phyloP scores from a whole-genome alignment of 2,329 filamentous ascomycete genomes.

The Orbilia blumenaviensis region DNA sequence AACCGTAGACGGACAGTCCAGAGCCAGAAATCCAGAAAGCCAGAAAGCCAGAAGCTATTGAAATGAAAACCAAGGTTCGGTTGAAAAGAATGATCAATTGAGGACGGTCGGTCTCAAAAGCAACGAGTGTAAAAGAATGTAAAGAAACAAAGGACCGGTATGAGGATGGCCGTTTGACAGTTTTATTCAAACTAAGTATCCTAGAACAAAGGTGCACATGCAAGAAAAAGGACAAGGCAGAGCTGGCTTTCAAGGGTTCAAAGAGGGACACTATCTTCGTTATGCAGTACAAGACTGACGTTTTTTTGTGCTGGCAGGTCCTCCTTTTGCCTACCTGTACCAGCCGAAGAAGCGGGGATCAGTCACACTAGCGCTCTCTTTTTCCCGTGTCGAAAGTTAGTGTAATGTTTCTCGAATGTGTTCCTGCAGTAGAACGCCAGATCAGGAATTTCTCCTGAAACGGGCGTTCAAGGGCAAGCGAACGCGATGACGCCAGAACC shows the following conservation, averaged over 20 bases:
- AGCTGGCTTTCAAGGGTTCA: background rate
- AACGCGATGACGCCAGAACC: conserved; percentile 47
- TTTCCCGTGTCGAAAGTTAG: conserved; percentile 53
- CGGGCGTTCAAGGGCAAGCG: conserved; percentile 39
- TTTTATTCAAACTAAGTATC: conserved; percentile 23
- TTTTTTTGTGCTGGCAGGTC: conserved; percentile 35
- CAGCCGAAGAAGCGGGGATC: conserved; percentile 39
- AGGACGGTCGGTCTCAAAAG: background rate
- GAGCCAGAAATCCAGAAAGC: conserved; percentile 3
- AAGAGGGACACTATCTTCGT: conserved; percentile 11
- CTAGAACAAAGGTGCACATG: conserved; percentile 33
- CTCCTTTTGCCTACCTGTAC: conserved; percentile 54
- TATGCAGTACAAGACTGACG: conserved; percentile 44
- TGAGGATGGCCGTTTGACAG: conserved; percentile 7
- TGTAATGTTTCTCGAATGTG: conserved; percentile 43
- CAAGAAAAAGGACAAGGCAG: conserved; percentile 17
- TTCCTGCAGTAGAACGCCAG: conserved; percentile 51
- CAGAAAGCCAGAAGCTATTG: conserved; percentile 8
- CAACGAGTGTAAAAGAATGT: background rate
- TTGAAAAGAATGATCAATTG: background rate
- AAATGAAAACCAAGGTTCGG: background rate
- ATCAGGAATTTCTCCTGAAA: conserved; percentile 48
- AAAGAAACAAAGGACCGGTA: conserved; percentile 10
- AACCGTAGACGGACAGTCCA: too few relatives aligned
- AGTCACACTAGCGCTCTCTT: conserved; percentile 41